These are phyloP conservation scores for Ettlia oleoabundans DNA, from an alignment of 139 green algal genomes.

Conservation along the genomic window DNA sequence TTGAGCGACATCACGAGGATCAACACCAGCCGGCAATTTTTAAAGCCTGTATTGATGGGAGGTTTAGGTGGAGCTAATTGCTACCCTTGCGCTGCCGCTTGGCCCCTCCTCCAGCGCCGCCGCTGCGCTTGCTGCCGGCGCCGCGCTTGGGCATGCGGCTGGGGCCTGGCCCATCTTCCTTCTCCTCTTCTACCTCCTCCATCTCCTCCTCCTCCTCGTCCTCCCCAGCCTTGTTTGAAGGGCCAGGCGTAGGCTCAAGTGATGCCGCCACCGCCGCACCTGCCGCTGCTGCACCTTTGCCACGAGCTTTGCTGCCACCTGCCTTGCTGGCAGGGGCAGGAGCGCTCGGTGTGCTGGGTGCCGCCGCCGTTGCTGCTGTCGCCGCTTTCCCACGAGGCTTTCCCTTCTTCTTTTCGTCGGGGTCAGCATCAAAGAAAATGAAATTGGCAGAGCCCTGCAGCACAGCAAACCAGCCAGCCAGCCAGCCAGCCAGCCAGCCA, in stretches of 20 bases:
- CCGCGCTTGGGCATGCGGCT: too few relatives aligned
- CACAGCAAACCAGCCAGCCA: not conserved
- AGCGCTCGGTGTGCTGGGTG: not conserved
- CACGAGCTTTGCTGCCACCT: not conserved
- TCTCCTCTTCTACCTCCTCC: too few relatives aligned
- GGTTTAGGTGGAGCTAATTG: too few relatives aligned
- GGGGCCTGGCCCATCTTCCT: conserved; percentile 3
- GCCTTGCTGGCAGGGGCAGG: not conserved
- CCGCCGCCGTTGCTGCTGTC: not conserved
- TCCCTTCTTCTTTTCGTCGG: conserved; percentile 31
- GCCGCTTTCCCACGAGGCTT: not conserved
- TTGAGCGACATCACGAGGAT: too few relatives aligned
- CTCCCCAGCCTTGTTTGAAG: too few relatives aligned
- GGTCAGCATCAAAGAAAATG: conserved; percentile 47
- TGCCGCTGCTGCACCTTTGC: not conserved
- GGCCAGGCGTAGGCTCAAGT: too few relatives aligned
- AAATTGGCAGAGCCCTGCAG: conserved; percentile 28
- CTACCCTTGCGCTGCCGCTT: not conserved
- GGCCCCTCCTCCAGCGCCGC: not conserved
- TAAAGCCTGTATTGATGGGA: too few relatives aligned
- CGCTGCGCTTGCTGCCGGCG: conserved; percentile 17
- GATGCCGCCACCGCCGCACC: not conserved
- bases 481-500: too few relatives aligned
- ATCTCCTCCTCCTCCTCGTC: too few relatives aligned
- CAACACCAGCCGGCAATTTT: too few relatives aligned